Conservation (phyloP, 768 basidiomycete species). For the Boletus sp. region DNA sequence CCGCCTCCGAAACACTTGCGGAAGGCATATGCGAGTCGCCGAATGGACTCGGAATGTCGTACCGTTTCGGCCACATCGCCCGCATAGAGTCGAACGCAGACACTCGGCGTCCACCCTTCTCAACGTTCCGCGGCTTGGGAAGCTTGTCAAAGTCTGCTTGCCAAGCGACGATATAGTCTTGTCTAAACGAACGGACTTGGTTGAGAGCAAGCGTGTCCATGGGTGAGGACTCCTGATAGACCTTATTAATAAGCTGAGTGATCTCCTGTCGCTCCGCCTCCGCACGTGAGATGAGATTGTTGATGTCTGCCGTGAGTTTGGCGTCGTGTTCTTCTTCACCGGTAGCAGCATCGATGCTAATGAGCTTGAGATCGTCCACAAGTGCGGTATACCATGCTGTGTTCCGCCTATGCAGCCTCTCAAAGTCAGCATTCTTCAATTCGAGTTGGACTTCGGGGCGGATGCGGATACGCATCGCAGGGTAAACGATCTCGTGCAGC, state of each 20-base stretch:
- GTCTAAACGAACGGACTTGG: slow-evolving; percentile 78
- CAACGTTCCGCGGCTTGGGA: slow-evolving; percentile 63
- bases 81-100: slow-evolving; percentile 71
- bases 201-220: slow-evolving; percentile 89
- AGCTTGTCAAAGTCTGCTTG: slow-evolving; percentile 89
- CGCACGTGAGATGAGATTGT: slow-evolving; percentile 65
- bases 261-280: slow-evolving; percentile 77
- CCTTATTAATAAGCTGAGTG: slow-evolving; percentile 64
- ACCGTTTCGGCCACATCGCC: slow-evolving; percentile 67
- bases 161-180: slow-evolving; percentile 96
- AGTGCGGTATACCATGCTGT: slow-evolving; percentile 71
- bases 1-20: slow-evolving; percentile 70
- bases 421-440: slow-evolving; percentile 90
- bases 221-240: slow-evolving; percentile 78
- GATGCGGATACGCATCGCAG: slow-evolving; percentile 82
- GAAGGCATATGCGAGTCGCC: slow-evolving; percentile 58
- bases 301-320: slow-evolving; percentile 59
- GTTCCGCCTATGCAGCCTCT: slow-evolving; percentile 70
- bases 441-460: slow-evolving; percentile 85
- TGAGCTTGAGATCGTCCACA: slow-evolving; percentile 72
- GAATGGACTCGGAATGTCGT: slow-evolving; percentile 52
- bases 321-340: slow-evolving; percentile 74
- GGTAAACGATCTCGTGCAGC: slow-evolving; percentile 85
- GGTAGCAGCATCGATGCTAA: slow-evolving; percentile 75
- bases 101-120: slow-evolving; percentile 50